phyloP scores from a whole-genome alignment of 345 rosid species.

The Linum trigynum region DNA sequence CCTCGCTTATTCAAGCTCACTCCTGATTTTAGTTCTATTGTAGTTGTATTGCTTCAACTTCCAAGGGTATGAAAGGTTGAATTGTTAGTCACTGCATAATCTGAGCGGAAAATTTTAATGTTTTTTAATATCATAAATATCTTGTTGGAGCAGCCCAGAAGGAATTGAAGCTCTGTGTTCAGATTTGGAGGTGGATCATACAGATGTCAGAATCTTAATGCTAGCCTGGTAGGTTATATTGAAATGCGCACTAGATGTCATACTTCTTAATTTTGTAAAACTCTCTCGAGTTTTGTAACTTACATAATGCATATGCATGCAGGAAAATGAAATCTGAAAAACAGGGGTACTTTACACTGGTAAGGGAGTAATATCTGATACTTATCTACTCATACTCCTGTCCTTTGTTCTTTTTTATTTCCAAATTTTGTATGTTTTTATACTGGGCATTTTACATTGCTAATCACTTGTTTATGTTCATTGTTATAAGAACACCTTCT shows the following conservation, averaged over 20 bases:
- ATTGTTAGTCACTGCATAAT: background rate
- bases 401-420: background rate
- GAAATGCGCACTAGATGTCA: background rate
- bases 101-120: slow-evolving; percentile 3
- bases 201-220: slow-evolving; percentile 93
- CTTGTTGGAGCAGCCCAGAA: slow-evolving; percentile 65
- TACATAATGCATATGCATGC: slow-evolving; percentile 11
- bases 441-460: too few relatives aligned
- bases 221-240: slow-evolving; percentile 73
- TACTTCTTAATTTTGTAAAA: slow-evolving; percentile 1
- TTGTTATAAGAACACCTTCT: too few relatives aligned
- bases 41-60: background rate
- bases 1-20: slow-evolving; percentile 8
- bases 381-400: background rate
- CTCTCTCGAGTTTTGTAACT: slow-evolving; percentile 8
- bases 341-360: slow-evolving; percentile 93
- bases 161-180: slow-evolving; percentile 85
- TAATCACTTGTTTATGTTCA: too few relatives aligned
- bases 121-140: slow-evolving; percentile 2
- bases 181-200: slow-evolving; percentile 74
- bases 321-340: slow-evolving; percentile 98
- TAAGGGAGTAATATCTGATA: slow-evolving; percentile 19
- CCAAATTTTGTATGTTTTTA: background rate
- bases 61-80: background rate
- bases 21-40: background rate